Base-by-base conservation (phyloP, 176 grass and related monocot species). In the Aegilops sharonensis region DNA sequence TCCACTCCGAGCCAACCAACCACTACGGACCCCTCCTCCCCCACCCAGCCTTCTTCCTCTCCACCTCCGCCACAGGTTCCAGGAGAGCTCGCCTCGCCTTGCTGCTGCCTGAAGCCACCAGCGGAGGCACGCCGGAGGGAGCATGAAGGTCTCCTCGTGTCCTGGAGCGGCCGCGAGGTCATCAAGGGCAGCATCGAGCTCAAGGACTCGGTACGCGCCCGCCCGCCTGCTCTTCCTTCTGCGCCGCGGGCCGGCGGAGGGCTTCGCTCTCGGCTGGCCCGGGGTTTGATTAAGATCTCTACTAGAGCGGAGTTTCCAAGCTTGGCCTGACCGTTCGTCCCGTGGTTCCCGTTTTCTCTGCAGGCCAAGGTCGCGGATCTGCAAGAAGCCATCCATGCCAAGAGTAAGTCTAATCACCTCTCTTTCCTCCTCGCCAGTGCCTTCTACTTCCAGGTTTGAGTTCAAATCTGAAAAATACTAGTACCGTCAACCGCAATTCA, bases 341-440 rank as follows among this genome's bases (percentile, higher is more conserved):
- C 45, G 50, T 54, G 14, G 5, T 54, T 54, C 15, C 17, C 50
- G 50, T 54, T 54, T 54, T 13, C 87, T 70, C 83, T 62, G 54
- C 97, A 99, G 97, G 97, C 97, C 71, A 96, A 93, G 77, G 97
- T 99, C 36, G 87, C 85, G 86, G 97, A 96, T 91, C 90, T 99
- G 59, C 94, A 96, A 85, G 90, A 90, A 64, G 90, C 94, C 61
- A 91, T 99, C 81, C 64, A 94, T 81, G 88, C 80, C 36, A 83
- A 83, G 78, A 94, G 93, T 95, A 92, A 64, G 93, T 82, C 30
- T 1, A 60, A 21, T 43, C 24, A 6, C 3, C 15, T 17, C 27
- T 27, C 14, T 29, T 4, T 17, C 14, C 65, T 10, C 37, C 4
- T 3, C 69, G 0, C 39, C 11, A 15, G n/a, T 9, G 3, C 13